phyloP scores from a whole-genome alignment of 495 filamentous ascomycete genomes.

The Trichoderma erinaceum region DNA sequence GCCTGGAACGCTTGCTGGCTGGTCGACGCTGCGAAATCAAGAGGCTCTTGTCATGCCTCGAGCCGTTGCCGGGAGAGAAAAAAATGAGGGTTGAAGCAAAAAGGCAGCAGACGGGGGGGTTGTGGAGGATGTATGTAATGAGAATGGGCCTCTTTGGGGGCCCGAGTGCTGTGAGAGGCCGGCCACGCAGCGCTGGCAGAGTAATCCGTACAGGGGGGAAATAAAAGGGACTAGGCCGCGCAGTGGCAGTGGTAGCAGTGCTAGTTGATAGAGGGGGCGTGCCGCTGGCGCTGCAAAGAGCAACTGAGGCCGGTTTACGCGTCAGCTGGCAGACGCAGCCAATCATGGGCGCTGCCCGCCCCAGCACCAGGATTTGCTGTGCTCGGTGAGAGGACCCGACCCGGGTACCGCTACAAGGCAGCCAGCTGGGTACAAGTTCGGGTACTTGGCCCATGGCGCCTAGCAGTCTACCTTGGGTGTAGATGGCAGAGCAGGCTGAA shows the following conservation, averaged over 20 bases:
- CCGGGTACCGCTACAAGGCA: slow-evolving; percentile 7
- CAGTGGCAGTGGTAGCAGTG: not conserved
- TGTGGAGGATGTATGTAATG: slow-evolving; percentile 1
- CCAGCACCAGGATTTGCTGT: slow-evolving; percentile 1
- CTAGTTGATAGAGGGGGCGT: not conserved
- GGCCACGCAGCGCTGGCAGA: not conserved
- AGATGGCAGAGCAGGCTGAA: too few species aligned
- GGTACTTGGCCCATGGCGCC: not conserved
- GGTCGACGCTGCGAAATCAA: not conserved
- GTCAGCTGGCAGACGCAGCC: slow-evolving; percentile 15
- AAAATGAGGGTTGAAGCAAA: slow-evolving; percentile 4
- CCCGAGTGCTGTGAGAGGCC: not conserved
- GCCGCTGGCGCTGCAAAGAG: not conserved
- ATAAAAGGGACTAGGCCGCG: slow-evolving; percentile 2
- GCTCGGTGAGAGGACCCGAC: slow-evolving; percentile 7
- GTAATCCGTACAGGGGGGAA: slow-evolving; percentile 1
- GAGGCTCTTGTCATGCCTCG: slow-evolving; percentile 1
- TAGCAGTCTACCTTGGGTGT: not conserved
- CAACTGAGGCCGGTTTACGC: slow-evolving; percentile 15
- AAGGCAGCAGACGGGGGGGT: slow-evolving; percentile 6
- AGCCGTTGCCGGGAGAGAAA: slow-evolving; percentile 5
- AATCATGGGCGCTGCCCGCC: slow-evolving; percentile 10
- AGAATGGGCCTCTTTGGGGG: not conserved
- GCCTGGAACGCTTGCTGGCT: not conserved
- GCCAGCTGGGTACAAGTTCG: not conserved